Base-by-base conservation (phyloP, 768 basidiomycete genomes). In the Tricholoma furcatifolium region DNA sequence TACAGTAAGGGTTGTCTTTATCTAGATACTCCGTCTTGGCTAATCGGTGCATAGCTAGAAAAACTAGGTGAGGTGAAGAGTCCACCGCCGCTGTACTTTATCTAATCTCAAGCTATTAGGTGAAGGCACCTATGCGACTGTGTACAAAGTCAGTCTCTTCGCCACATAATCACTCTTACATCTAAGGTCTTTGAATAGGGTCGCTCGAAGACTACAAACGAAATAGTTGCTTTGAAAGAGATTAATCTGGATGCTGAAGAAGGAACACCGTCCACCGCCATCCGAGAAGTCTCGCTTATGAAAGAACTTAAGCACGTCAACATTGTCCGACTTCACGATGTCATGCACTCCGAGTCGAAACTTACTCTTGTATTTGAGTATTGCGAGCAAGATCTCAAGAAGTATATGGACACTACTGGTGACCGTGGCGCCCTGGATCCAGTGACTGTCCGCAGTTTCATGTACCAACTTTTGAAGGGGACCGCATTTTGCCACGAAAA, bases 201-300 rank as follows among this genome's bases (percentile, higher is more conserved):
- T 14, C 87, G 96, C 57, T 97, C 94, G 18, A 79, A 95, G 55
- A 93, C 93, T 30, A 98, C 95, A n/a, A 97, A 97, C 62, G 97
- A 98, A 70, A 93, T 97, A 47, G 97, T 99, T 15, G 97, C 97
- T 11, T 71, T 99, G 51, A 99, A 99, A 70, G 97, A 99, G 75
- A 99, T 99, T 59, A 95, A 98, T 65, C 88, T 99, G 55, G 97
- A 99, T 75, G 91, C 97, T 4, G 97, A 99, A 71, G 97, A 99
- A 74, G 97, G 97, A 31, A 99, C 97, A 0, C 97, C 97, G 30
- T 94, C 91, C 42, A 99, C 97, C 12, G 97, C 97, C 50, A 99
- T 99, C 68, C 88, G 97, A 43, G 97, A 99, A 78, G 98, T 99
- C 63, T 95, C 92, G 38, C 82, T 98, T 60, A 98, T 98, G 95